These are phyloP conservation scores for Trametes punicea DNA, from an alignment of 768 basidiomycete species.

Conservation along the genomic window DNA sequence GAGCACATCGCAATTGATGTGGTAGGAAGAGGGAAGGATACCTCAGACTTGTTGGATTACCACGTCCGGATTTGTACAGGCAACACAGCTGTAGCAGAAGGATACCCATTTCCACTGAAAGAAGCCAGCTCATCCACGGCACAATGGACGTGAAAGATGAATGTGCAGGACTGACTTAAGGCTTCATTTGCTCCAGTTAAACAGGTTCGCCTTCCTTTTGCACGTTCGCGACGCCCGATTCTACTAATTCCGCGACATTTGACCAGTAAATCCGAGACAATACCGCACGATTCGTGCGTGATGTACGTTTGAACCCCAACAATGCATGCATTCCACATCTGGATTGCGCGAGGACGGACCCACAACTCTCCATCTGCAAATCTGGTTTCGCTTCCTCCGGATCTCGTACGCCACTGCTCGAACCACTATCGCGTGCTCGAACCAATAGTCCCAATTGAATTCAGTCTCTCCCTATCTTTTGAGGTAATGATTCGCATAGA, in stretches of 20 bases:
- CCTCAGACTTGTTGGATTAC: background rate
- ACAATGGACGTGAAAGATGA: background rate
- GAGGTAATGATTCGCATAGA: background rate
- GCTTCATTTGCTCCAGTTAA: background rate
- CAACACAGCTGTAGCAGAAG: constrained; percentile 2
- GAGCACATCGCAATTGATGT: background rate
- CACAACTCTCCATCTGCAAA: background rate
- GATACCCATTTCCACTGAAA: background rate
- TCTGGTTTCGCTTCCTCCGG: background rate
- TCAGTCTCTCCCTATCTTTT: background rate
- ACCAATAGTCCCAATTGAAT: background rate
- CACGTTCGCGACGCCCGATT: background rate
- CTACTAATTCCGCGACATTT: background rate
- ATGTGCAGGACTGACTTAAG: background rate
- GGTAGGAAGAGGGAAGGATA: background rate
- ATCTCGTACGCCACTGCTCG: background rate
- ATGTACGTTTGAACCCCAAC: background rate
- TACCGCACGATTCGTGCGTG: too few relatives aligned
- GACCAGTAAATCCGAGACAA: background rate
- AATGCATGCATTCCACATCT: background rate
- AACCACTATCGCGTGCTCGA: background rate
- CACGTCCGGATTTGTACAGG: background rate
- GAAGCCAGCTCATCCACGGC: background rate
- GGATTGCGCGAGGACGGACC: background rate
- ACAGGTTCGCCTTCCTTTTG: background rate